A percentile compares a stretch with the other conserved stretches of the same genome.
Evolutionary conservation across 2,329 filamentous ascomycete genomes (phyloP).

Genomic region (Clarireedia paspali): DNA sequence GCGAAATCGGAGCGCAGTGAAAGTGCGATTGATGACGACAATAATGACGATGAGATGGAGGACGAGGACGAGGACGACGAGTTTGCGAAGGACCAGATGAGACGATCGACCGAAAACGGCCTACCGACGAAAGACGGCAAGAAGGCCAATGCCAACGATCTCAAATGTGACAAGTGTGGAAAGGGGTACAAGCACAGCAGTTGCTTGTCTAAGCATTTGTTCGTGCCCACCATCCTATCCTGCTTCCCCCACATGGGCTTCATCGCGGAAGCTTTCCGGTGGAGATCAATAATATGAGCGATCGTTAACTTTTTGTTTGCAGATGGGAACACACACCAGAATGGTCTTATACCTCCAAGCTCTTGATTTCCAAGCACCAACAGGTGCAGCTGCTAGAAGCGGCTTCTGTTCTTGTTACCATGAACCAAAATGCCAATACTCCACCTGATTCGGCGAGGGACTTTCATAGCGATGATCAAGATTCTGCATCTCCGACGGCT

Average conservation of each 20-base stretch:
- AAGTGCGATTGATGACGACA: constrained; percentile 63
- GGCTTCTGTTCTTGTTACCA: constrained; percentile 88
- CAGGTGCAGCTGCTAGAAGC: constrained; percentile 97
- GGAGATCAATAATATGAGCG: constrained; percentile 19
- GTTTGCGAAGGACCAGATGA: constrained; percentile 41
- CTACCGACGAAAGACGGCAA: constrained; percentile 70
- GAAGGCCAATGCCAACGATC: constrained; percentile 73
- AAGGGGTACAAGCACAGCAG: constrained; percentile 99
- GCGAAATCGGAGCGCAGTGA: constrained; percentile 45
- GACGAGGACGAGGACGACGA: constrained; percentile 34
- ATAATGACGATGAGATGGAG: constrained; percentile 50
- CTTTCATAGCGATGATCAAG: constrained; percentile 66
- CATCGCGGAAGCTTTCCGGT: constrained; percentile 33
- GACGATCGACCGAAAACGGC: constrained; percentile 78
- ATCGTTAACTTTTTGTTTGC: constrained; percentile 34
- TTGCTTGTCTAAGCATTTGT: constrained; percentile 99
- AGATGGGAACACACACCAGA: constrained; percentile 99
- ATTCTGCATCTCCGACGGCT: constrained; percentile 72
- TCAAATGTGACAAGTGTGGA: constrained; percentile 95
- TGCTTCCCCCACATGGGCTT: constrained; percentile 29
- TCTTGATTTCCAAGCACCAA: constrained; percentile 98
- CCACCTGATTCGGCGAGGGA: constrained; percentile 59
- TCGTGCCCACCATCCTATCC: constrained; percentile 60
- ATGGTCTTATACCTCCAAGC: constrained; percentile 94
- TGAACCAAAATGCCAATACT: constrained; percentile 61